Conservation (phyloP, 768 basidiomycete genomes). For the Leccinum arenicola region DNA sequence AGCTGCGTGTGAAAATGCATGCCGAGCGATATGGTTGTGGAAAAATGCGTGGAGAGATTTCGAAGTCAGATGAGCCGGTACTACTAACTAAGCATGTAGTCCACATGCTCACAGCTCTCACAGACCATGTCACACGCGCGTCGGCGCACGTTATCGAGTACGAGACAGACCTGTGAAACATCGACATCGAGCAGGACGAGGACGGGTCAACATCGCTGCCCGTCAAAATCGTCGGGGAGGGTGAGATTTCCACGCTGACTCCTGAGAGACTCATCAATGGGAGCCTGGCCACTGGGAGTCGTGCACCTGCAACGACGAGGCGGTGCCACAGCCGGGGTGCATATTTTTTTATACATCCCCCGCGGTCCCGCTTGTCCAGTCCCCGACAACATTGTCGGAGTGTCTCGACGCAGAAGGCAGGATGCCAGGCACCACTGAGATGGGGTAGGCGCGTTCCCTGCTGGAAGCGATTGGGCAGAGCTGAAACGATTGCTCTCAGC, state of each 20-base stretch:
- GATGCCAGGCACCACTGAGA: constrained; percentile 77
- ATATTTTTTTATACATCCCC: no score
- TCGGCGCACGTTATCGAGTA: constrained; percentile 74
- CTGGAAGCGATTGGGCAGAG: constrained; percentile 68
- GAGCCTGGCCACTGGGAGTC: constrained; percentile 40
- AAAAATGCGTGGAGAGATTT: no score
- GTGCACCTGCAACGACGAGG: constrained; percentile 40
- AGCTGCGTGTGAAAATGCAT: no score
- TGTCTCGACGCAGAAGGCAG: constrained; percentile 67
- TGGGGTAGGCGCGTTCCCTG: constrained; percentile 69
- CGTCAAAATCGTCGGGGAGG: constrained; percentile 30
- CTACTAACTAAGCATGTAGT: no score
- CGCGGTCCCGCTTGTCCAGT: no score
- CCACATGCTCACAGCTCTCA: no score
- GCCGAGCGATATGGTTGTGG: no score
- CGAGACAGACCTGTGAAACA: constrained; percentile 75
- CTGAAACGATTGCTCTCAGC: constrained; percentile 70
- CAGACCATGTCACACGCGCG: constrained; percentile 64
- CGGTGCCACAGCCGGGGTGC: background rate
- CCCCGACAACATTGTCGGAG: constrained; percentile 33
- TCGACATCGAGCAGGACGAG: constrained; percentile 71
- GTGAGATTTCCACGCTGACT: constrained; percentile 14
- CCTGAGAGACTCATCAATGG: constrained; percentile 46
- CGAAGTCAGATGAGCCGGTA: no score
- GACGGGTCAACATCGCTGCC: constrained; percentile 16